Evolutionary conservation across 306 rosid species (phyloP).

Genomic region (Begonia masoniana): DNA sequence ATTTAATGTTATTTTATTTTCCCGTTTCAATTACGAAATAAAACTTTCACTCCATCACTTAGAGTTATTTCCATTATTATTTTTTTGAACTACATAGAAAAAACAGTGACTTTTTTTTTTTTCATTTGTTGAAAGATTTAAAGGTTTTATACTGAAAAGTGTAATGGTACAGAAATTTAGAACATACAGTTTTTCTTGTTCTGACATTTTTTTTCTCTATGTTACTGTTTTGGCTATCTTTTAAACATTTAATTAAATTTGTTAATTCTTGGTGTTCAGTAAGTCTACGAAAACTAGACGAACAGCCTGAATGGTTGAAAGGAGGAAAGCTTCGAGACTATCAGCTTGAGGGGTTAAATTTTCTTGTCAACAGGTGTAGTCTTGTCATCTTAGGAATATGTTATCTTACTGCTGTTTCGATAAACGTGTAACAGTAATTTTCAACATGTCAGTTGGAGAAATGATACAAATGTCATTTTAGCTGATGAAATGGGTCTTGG

Average conservation of each 20-base stretch:
- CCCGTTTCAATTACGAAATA: too few relatives aligned
- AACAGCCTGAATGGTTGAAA: constrained; percentile 94
- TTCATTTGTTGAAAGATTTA: too few relatives aligned
- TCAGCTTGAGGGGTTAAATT: constrained; percentile 98
- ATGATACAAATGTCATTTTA: constrained; percentile 96
- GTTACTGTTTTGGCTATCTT: too few relatives aligned
- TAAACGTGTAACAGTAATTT: constrained; percentile 2
- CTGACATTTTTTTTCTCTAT: too few relatives aligned
- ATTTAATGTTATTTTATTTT: too few relatives aligned
- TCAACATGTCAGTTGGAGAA: constrained; percentile 78
- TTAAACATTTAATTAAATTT: constrained; percentile 1
- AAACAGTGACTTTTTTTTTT: too few relatives aligned
- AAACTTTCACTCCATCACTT: too few relatives aligned
- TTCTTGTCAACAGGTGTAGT: constrained; percentile 90
- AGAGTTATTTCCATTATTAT: too few relatives aligned
- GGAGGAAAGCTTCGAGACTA: constrained; percentile 99
- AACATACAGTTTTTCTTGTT: too few relatives aligned
- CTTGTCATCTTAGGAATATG: constrained; percentile 1
- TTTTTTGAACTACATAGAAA: too few relatives aligned
- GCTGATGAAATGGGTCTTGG: constrained; percentile 99
- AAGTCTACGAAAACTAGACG: constrained; percentile 94
- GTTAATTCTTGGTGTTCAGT: constrained; percentile 37
- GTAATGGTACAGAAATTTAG: too few relatives aligned
- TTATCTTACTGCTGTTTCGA: constrained; percentile 19
- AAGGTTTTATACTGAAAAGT: too few relatives aligned